Base-by-base conservation (phyloP, 2,329 filamentous ascomycete species). In the Monosporascus sp. region DNA sequence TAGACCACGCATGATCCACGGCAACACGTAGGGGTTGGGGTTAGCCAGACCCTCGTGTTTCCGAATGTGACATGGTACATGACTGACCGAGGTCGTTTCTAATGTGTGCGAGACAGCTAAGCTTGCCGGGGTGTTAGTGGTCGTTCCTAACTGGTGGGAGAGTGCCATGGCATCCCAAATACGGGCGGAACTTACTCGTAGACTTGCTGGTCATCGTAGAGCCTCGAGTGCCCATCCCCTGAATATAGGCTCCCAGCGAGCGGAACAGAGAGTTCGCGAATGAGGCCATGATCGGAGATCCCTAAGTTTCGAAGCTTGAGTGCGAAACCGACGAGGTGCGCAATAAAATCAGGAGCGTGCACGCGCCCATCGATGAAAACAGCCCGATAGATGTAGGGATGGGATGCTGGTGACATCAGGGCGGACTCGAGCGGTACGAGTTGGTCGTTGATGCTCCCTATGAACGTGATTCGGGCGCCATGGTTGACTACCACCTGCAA, bases 381-480 rank as follows among this genome's bases (percentile, higher is more conserved):
- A n/a, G 92, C 90, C 27, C 94, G 86, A 68, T 91, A 96, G 54
- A 97, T 93, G 68, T 97, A 92, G 0, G 94, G 94, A 64, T 99
- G 94, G 20, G 84, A 85, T 4, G 91, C 84, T 0, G 88, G 88
- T 0, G 90, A 88, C 70, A 95, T 96, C 0, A 94, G 84, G 17
- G 93, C 91, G 2, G 92, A 97, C 83, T 97, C 93, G 66, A 99
- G 77, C 4, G 92, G 93, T 15, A 99, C 92, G 2, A 99, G 78
- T 70, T 99, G 94, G 69, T 99, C 94, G 68, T 99, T 94, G 49
- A 99, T 95, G 69, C 92, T 97, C 51, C 93, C 93, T 54, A 96
- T 80, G 67, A 92, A 97, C 0, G 91, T 88, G 48, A 97, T 83
- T 41, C 90, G 83, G 15, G 89, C 89, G 14, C 92, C 91, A 62